Percentiles rank a stretch among this genome's conserved stretches.
Conservation (phyloP, 106 monocot species). For the Allium cepa region DNA sequence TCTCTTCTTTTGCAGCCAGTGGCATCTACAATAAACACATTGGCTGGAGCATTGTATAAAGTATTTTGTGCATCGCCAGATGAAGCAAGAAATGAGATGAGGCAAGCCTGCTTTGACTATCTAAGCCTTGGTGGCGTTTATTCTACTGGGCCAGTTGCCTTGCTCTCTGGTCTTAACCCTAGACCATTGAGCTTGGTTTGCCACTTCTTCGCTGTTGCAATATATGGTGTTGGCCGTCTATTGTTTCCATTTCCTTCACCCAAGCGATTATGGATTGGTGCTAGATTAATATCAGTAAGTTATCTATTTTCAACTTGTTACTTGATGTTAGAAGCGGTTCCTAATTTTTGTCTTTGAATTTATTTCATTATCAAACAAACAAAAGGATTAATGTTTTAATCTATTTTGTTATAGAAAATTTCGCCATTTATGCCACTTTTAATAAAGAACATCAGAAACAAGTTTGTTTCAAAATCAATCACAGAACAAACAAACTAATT, state of each 20-base stretch:
- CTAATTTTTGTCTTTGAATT: too few relatives aligned
- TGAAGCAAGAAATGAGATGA: slow-evolving; percentile 78
- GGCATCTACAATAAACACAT: slow-evolving; percentile 94
- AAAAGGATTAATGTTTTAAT: too few relatives aligned
- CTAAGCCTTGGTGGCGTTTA: slow-evolving; percentile 83
- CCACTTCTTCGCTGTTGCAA: slow-evolving; percentile 94
- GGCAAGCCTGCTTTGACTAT: slow-evolving; percentile 90
- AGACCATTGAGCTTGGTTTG: slow-evolving; percentile 69
- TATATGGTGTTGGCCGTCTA: slow-evolving; percentile 88
- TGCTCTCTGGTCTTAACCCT: slow-evolving; percentile 82
- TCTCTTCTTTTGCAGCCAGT: slow-evolving; percentile 60
- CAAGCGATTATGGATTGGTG: slow-evolving; percentile 72
- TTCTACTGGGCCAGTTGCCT: slow-evolving; percentile 68
- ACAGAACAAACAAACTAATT: too few relatives aligned
- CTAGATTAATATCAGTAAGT: slow-evolving; percentile 70
- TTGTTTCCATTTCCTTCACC: slow-evolving; percentile 81
- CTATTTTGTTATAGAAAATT: too few relatives aligned
- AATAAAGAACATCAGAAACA: too few relatives aligned
- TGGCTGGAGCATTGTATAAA: slow-evolving; percentile 92
- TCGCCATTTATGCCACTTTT: too few relatives aligned
- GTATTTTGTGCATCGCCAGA: slow-evolving; percentile 84
- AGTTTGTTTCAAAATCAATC: too few relatives aligned
- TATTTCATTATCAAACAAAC: too few relatives aligned
- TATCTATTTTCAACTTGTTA: background rate
- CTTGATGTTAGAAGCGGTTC: too few relatives aligned